Conservation (phyloP, 768 basidiomycete species). For the Leccinum subgranulosum region DNA sequence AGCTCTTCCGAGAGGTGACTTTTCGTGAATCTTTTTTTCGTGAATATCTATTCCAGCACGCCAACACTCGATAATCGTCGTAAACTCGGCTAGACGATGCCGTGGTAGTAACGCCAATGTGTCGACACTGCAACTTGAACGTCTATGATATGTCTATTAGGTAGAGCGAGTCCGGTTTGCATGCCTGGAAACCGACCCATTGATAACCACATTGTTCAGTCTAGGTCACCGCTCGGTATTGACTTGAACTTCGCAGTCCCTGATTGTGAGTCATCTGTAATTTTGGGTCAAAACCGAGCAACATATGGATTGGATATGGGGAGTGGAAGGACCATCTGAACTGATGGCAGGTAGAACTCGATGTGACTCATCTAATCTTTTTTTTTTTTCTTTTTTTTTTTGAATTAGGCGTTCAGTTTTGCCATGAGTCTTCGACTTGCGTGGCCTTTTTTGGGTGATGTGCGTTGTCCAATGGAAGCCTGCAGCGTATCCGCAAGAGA, state of each 20-base stretch:
- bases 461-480: neutral
- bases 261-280: neutral
- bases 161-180: neutral
- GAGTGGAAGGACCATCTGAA: too few species aligned
- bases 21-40: neutral
- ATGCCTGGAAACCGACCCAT: constrained; percentile 1
- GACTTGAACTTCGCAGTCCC: neutral
- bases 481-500: too few species aligned
- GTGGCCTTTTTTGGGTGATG: too few species aligned
- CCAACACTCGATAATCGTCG: neutral
- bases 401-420: too few species aligned
- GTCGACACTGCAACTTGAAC: neutral
- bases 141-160: constrained; percentile 1
- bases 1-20: neutral
- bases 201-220: neutral
- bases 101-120: neutral
- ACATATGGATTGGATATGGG: too few species aligned
- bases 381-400: too few species aligned
- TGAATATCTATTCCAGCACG: neutral
- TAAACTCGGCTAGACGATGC: neutral
- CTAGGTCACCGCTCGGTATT: neutral
- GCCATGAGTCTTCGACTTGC: too few species aligned
- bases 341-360: too few species aligned
- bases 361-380: too few species aligned
- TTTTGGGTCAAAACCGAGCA: neutral